A percentile compares a stretch with the other conserved stretches of the same genome.
These are phyloP conservation scores for Russula vinacea DNA, from an alignment of 768 basidiomycete species.

Conservation along the genomic window DNA sequence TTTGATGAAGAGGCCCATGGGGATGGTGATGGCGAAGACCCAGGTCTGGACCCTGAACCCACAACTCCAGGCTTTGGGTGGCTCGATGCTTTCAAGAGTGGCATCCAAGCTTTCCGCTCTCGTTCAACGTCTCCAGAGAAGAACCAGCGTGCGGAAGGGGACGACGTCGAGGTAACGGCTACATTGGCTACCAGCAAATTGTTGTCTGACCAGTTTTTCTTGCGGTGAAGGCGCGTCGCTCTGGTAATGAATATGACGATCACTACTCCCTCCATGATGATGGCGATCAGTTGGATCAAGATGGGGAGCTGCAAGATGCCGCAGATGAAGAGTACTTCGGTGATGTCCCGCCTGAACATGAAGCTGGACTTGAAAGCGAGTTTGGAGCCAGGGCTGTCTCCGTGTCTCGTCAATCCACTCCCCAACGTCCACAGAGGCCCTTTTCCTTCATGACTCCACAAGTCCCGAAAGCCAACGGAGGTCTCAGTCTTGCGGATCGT, in stretches of 20 bases:
- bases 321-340: slow-evolving; percentile 29
- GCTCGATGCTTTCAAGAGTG: slow-evolving; percentile 36
- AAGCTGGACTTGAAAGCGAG: slow-evolving; percentile 20
- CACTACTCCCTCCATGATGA: slow-evolving; percentile 28
- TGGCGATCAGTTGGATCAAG: slow-evolving; percentile 32
- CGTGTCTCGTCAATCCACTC: slow-evolving; percentile 27
- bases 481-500: slow-evolving; percentile 24
- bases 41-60: slow-evolving; percentile 34
- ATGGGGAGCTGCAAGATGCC: slow-evolving; percentile 18
- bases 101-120: slow-evolving; percentile 36
- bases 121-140: slow-evolving; percentile 32
- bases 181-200: neutral
- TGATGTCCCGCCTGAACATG: slow-evolving; percentile 16
- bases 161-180: slow-evolving; percentile 13
- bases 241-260: slow-evolving; percentile 27
- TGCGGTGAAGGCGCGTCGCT: neutral
- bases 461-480: slow-evolving; percentile 29
- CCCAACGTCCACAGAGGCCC: slow-evolving; percentile 35
- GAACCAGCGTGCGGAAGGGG: slow-evolving; percentile 23
- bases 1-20: slow-evolving; percentile 30
- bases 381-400: neutral
- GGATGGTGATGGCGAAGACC: slow-evolving; percentile 32
- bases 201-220: slow-evolving; percentile 6
- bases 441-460: slow-evolving; percentile 61
- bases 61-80: slow-evolving; percentile 36